A percentile compares a stretch with the other conserved stretches of the same genome.
These are phyloP conservation scores for Pachyrhizus erosus DNA, from an alignment of 306 rosid genomes.

Conservation along the genomic window DNA sequence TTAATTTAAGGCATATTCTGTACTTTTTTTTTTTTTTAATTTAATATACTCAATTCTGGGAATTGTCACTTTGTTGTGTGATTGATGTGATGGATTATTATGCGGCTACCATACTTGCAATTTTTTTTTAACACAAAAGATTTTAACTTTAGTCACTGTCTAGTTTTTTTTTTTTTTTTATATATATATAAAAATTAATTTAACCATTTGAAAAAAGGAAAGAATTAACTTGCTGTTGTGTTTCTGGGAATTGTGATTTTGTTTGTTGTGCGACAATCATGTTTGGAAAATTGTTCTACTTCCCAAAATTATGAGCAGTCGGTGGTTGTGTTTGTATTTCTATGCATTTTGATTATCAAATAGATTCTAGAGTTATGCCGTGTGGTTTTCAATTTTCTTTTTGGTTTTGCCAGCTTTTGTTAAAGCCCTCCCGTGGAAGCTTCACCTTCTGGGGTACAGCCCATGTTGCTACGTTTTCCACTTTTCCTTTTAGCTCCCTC, in stretches of 20 bases:
- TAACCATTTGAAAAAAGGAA: background rate
- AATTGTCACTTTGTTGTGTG: slow-evolving; percentile 10
- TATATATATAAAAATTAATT: background rate
- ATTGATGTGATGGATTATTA: slow-evolving; percentile 30
- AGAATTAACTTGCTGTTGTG: background rate
- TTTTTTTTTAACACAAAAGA: background rate
- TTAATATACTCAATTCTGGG: slow-evolving; percentile 7
- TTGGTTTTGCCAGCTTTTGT: slow-evolving; percentile 39
- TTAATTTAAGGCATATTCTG: slow-evolving; percentile 19
- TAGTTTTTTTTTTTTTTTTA: background rate
- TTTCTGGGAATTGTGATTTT: slow-evolving; percentile 33
- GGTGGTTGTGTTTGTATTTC: background rate
- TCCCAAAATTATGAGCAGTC: background rate
- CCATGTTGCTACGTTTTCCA: slow-evolving; percentile 33
- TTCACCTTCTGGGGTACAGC: slow-evolving; percentile 23
- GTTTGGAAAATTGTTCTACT: slow-evolving; percentile 16
- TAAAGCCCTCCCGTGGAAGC: slow-evolving; percentile 37
- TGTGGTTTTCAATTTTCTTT: slow-evolving; percentile 50
- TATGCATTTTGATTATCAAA: background rate
- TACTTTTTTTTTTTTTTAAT: background rate
- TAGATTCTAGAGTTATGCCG: slow-evolving; percentile 29
- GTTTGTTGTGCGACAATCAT: slow-evolving; percentile 1
- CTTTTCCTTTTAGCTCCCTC: slow-evolving; percentile 28
- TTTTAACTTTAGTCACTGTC: background rate
- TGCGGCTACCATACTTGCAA: slow-evolving; percentile 8